Conservation (phyloP, 441 rosid species). For the Syzygium malaccense region DNA sequence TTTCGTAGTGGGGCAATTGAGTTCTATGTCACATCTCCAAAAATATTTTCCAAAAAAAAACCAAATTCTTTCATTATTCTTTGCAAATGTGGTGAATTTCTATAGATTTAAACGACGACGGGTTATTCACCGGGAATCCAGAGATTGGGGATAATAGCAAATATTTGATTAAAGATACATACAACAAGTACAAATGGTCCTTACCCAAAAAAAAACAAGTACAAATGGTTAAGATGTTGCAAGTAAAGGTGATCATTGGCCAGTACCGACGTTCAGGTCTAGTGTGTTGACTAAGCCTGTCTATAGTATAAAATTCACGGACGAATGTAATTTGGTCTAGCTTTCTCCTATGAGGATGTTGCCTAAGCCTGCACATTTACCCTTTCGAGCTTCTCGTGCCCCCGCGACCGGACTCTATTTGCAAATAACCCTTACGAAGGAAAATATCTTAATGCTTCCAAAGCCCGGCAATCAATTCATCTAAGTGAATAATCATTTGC, state of each 20-base stretch:
- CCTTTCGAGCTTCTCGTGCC: not conserved
- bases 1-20: not conserved
- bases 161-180: not conserved
- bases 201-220: too few relatives aligned
- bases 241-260: not conserved
- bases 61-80: not conserved
- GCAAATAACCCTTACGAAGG: not conserved
- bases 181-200: too few relatives aligned
- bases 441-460: not conserved
- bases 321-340: not conserved
- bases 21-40: not conserved
- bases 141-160: not conserved
- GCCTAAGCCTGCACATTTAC: not conserved
- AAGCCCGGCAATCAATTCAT: not conserved
- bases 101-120: not conserved
- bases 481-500: not conserved
- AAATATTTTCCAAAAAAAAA: not conserved
- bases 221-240: too few relatives aligned
- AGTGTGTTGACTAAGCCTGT: not conserved
- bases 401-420: not conserved
- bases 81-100: not conserved
- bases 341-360: not conserved
- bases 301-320: not conserved
- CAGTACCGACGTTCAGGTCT: not conserved
- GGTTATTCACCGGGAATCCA: not conserved